Base-by-base conservation (phyloP, 805 yeast species). In the Tetrapisispora iriomotensis region DNA sequence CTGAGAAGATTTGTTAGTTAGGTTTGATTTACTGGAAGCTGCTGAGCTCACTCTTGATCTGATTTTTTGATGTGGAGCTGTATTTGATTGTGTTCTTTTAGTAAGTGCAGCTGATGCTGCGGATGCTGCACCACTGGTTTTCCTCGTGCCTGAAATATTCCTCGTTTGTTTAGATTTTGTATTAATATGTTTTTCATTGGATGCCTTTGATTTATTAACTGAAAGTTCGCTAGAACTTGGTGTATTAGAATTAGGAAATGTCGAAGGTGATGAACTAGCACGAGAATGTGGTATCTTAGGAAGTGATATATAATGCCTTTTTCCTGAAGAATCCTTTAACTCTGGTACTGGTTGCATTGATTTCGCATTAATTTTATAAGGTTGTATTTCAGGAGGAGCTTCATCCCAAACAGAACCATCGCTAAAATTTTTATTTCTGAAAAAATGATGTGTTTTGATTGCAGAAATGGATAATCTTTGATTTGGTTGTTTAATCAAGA, bases 291-390 rank as follows among this genome's bases (percentile, higher is more conserved):
- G 49, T 28, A 51, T 49, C 38, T 47, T 51, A 0, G 54, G 44
- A 29, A 47, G 43, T 18, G 36, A 40, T 19, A 42, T 18, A 3
- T 27, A 23, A 19, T 36, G 26, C 5, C 32, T 23, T 38, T 44
- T 18, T 10, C 15, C 13, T 3, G 36, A 4, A 7, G 10, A n/a
- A 14, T 15, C 27, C 15, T 32, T 38, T n/a, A 32, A 32, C 13
- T 21, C 36, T 15, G 90, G 87, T 28, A 82, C 67, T 26, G 83
- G 80, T 62, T 78, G 73, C 92, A 83, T 82, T 1, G 90, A 74
- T 51, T 78, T 77, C 0, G 92, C 92, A 38, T 73, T 72, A 60
- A 83, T 69, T 45, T 79, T 81, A 52, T 79, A 83, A 0, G 90
- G 86, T 1, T 79, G 75, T 17, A 79, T 58, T 46, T 71, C 79